Conservation (phyloP, 805 yeast species). For the Metschnikowia lachancei region DNA sequence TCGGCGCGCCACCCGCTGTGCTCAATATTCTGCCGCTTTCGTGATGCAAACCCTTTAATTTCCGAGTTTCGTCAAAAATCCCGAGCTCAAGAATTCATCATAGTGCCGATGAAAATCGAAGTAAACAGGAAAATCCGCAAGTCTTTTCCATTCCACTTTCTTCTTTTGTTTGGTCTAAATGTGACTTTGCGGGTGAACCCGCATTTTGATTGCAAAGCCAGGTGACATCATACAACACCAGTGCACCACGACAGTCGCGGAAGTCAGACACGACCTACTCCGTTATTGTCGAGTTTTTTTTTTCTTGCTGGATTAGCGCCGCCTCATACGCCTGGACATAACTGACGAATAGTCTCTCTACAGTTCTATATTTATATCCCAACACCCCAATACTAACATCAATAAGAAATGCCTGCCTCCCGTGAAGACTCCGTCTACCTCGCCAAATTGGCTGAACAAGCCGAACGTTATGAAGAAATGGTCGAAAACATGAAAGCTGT, state of each 20-base stretch:
- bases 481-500: slow-evolving; percentile 98
- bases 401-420: slow-evolving; percentile 59
- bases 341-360: not conserved
- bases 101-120: too few species aligned
- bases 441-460: slow-evolving; percentile 98
- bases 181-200: slow-evolving; percentile 8
- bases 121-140: too few species aligned
- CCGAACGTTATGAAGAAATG: slow-evolving; percentile 99
- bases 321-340: not conserved
- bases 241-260: slow-evolving; percentile 22
- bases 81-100: not conserved
- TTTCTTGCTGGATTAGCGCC: slow-evolving; percentile 12
- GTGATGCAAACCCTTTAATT: not conserved
- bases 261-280: slow-evolving; percentile 22
- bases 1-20: slow-evolving; percentile 6
- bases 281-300: slow-evolving; percentile 20
- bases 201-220: slow-evolving; percentile 10
- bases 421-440: slow-evolving; percentile 98
- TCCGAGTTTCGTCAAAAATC: not conserved
- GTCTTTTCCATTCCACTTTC: too few species aligned
- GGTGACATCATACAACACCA: slow-evolving; percentile 15
- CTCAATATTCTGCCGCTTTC: not conserved
- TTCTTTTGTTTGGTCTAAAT: not conserved
- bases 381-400: slow-evolving; percentile 16
- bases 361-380: not conserved